phyloP scores from a whole-genome alignment of 179 eudicot genomes.

The Sideroxylon spinosum region DNA sequence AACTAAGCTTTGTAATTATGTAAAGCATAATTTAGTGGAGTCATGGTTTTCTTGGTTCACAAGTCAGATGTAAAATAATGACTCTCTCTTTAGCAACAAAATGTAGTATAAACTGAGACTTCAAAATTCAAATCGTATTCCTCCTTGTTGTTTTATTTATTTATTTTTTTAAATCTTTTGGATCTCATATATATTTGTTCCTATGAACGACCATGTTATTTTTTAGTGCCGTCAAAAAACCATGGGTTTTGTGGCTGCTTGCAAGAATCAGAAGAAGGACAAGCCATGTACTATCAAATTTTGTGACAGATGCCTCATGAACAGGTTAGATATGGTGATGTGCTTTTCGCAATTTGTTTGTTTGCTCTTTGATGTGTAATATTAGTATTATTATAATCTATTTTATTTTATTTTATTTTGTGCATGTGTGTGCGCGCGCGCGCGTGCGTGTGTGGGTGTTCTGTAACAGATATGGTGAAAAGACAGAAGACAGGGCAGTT shows the following conservation, averaged over 20 bases:
- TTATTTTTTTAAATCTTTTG: too few species aligned
- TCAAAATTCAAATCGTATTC: too few species aligned
- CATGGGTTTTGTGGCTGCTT: slow-evolving; percentile 49
- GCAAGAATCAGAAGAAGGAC: slow-evolving; percentile 51
- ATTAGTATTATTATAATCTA: too few species aligned
- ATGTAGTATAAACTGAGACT: too few species aligned
- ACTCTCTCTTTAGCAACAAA: too few species aligned
- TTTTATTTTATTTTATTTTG: too few species aligned
- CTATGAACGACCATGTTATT: not conserved
- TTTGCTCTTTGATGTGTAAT: not conserved
- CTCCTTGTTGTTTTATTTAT: too few species aligned
- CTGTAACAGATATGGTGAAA: slow-evolving; percentile 67
- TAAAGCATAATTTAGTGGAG: too few species aligned
- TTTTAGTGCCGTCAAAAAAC: slow-evolving; percentile 86
- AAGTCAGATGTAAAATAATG: too few species aligned
- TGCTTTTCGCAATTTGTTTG: not conserved
- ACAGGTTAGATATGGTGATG: slow-evolving; percentile 48
- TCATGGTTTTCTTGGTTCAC: too few species aligned
- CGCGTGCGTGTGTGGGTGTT: not conserved
- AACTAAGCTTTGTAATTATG: too few species aligned
- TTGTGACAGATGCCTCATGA: slow-evolving; percentile 69
- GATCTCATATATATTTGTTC: not conserved
- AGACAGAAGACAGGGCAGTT: slow-evolving; percentile 45
- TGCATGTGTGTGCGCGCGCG: too few species aligned
- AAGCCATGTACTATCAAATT: slow-evolving; percentile 54